A percentile compares a stretch with the other conserved stretches of the same genome.
These are phyloP conservation scores for Phytomonas francai DNA, from an alignment of 208 protist genomes.

Conservation along the genomic window DNA sequence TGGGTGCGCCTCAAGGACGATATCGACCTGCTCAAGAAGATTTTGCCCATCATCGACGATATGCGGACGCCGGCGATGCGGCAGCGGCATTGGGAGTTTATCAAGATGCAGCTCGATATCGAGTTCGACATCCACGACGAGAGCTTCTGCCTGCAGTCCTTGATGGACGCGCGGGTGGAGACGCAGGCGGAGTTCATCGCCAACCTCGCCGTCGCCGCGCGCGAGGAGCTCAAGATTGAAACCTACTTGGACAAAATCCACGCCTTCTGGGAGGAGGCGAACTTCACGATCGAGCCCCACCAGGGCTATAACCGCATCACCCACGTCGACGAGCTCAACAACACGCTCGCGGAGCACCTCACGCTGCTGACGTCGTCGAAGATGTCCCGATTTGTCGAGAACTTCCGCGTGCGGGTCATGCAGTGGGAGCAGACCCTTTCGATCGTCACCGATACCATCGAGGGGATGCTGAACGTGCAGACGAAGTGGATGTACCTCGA, in stretches of 20 bases:
- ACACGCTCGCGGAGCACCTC: constrained; percentile 91
- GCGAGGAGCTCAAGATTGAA: constrained; percentile 94
- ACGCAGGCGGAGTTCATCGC: constrained; percentile 90
- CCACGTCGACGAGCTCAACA: constrained; percentile 91
- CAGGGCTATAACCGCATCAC: constrained; percentile 90
- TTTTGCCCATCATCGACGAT: constrained; percentile 94
- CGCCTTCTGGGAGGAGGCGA: constrained; percentile 85
- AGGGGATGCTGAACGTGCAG: constrained; percentile 89
- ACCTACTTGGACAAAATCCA: constrained; percentile 88
- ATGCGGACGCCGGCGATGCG: constrained; percentile 93
- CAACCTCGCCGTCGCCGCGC: constrained; percentile 89
- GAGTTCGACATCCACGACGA: constrained; percentile 88
- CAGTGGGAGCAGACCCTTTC: constrained; percentile 94
- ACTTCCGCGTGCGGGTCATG: constrained; percentile 92
- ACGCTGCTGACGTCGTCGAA: constrained; percentile 93
- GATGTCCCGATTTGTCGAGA: constrained; percentile 92
- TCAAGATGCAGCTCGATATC: constrained; percentile 89
- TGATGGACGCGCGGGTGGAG: constrained; percentile 94
- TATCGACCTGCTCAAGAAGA: constrained; percentile 93
- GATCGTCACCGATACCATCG: constrained; percentile 92
- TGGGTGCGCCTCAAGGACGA: constrained; percentile 91
- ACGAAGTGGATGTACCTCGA: constrained; percentile 97
- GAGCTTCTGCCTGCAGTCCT: constrained; percentile 89
- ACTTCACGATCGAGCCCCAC: constrained; percentile 81
- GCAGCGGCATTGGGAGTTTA: constrained; percentile 89